A percentile compares a stretch with the other conserved stretches of the same genome.
Conservation (phyloP, 2,329 filamentous ascomycete genomes). For the Ophiostoma tasmaniense region DNA sequence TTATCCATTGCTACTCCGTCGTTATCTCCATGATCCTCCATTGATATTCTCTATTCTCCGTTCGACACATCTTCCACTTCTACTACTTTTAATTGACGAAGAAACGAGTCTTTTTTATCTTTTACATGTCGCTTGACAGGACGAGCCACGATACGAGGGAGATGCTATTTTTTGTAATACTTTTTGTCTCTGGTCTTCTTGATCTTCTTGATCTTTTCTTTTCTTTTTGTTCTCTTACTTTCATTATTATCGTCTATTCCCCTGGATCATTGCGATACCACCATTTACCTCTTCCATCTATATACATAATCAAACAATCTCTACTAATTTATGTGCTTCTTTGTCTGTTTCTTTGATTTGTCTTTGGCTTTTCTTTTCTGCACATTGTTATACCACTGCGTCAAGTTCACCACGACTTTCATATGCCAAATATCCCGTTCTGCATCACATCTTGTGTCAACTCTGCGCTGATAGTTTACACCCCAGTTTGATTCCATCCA, state of each 20-base stretch:
- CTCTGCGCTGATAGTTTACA: no score
- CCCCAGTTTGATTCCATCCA: background rate
- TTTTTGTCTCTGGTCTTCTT: background rate
- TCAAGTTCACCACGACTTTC: background rate
- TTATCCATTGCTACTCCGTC: background rate
- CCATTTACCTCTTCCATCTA: background rate
- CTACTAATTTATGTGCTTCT: background rate
- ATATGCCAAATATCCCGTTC: no score
- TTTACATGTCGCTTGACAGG: background rate
- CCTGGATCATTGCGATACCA: background rate
- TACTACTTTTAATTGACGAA: slow-evolving; percentile 9
- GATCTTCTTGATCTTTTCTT: background rate
- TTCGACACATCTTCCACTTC: background rate
- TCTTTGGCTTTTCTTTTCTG: no score
- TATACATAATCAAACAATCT: background rate
- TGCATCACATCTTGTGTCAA: no score
- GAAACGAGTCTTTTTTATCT: slow-evolving; percentile 1
- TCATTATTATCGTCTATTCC: background rate
- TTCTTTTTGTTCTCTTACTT: background rate
- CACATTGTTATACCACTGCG: background rate
- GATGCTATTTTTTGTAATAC: background rate
- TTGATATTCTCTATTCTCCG: background rate
- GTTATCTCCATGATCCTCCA: no score
- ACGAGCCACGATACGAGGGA: background rate
- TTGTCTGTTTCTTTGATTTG: no score